Base-by-base conservation (phyloP, 2,329 filamentous ascomycete genomes). In the Scedosporium apiospermum region DNA sequence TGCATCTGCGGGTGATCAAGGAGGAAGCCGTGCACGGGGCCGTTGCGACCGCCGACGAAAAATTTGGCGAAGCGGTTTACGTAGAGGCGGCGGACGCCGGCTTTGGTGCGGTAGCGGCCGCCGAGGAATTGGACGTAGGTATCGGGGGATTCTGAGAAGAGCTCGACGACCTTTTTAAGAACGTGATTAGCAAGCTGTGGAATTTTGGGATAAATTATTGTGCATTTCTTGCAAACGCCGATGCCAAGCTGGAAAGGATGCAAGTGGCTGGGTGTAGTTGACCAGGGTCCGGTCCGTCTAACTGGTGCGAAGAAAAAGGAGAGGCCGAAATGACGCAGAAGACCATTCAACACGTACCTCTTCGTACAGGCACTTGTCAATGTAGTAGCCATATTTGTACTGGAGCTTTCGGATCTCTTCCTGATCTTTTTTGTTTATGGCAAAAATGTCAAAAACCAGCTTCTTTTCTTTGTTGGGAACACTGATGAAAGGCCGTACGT, bases 1-100 rank as follows among this genome's bases (percentile, higher is more conserved):
- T 84, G 81, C 73, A 83, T 78, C 76, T 83, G 82, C 41, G 80
- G 77, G 68, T 84, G 81, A 68, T 84, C 82, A 14, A 84, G 77
- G 10, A 84, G 75, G 67, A 82, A 84, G 38, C 81, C 81, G 66
- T 81, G 74, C 7, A 84, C 76, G 16, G 81, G 82, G 1, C 81
- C 81, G 66, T 84, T 83, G 64, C 82, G 80, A 7, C 80, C 80
- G 34, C 42, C 59, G 21, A 82, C 80, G 62, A 84, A 84, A 46
- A 69, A 68, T 27, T 73, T 71, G 38, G 79, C 77, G 69, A 84
- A 84, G 2, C 81, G 80, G 34, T 75, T 75, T 14, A 81, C 71
- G 69, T 83, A 84, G 14, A 84, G 78, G 4, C 81, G 74, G 65
- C 76, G 73, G 38, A 83, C 77, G 49, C 81, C 80, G 14, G 72